These are phyloP conservation scores for Xylariaceae sp. DNA, from an alignment of 2,329 filamentous ascomycete species.

Conservation along the genomic window DNA sequence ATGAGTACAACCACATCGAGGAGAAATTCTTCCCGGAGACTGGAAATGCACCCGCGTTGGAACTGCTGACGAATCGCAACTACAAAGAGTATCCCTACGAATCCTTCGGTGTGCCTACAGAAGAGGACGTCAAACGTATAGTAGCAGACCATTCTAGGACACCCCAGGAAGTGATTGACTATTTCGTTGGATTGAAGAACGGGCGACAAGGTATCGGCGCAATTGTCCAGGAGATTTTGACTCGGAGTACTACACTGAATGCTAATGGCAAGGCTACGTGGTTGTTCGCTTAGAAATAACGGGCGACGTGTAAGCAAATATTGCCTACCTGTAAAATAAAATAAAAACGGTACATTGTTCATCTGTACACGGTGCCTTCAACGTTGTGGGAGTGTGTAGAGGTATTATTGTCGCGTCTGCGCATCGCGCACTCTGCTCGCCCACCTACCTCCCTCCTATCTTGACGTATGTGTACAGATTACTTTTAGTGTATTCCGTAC, in stretches of 20 bases:
- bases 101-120: slow-evolving; percentile 66
- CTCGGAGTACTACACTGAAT: slow-evolving; percentile 52
- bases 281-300: slow-evolving; percentile 20
- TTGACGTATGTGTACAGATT: too few relatives aligned
- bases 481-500: too few relatives aligned
- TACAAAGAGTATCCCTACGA: slow-evolving; percentile 70
- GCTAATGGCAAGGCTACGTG: slow-evolving; percentile 40
- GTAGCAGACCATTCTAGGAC: slow-evolving; percentile 38
- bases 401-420: not conserved
- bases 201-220: slow-evolving; percentile 64
- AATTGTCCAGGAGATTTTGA: slow-evolving; percentile 63
- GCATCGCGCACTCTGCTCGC: too few relatives aligned
- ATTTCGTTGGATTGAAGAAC: slow-evolving; percentile 54
- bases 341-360: not conserved
- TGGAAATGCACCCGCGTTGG: slow-evolving; percentile 43
- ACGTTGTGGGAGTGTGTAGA: too few relatives aligned
- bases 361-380: not conserved
- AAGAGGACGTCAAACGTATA: slow-evolving; percentile 51
- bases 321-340: slow-evolving; percentile 18
- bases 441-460: too few relatives aligned
- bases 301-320: not conserved
- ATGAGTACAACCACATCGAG: slow-evolving; percentile 41
- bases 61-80: slow-evolving; percentile 56
- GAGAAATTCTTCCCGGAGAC: slow-evolving; percentile 62
- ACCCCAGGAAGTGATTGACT: slow-evolving; percentile 54